Base-by-base conservation (phyloP, 164 flowering plant genomes). In the Aristolochia contorta region DNA sequence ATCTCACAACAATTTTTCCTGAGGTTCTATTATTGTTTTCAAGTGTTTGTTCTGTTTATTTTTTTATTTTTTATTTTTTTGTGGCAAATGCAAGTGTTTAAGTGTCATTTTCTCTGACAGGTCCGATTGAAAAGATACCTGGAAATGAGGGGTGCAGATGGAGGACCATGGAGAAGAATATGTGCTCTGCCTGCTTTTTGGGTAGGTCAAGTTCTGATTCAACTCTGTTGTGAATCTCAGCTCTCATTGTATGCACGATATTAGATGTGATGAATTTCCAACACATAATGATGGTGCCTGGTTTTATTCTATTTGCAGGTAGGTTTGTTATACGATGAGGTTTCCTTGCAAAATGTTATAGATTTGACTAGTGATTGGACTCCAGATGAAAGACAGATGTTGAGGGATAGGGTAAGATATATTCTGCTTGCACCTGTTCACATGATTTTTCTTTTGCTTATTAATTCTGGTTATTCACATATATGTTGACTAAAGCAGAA, bases 81-180 rank as follows among this genome's bases (percentile, higher is more conserved):
- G n/a, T 22, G 25, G 10, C 25, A 15, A 21, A 23, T 53, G 14
- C 56, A 32, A 46, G 41, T 2, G 22, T n/a, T 19, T 48, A 37
- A 14, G 19, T 50, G 5, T 56, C 2, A 4, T 5, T 63, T 61
- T 62, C 22, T 47, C 52, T 73, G 59, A 22, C 86, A 93, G 99
- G 99, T 93, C 58, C 84, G 99, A 71, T 75, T 93, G 73, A 93
- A 93, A 78, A 80, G 97, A 62, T 90, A 90, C 70, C 74, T 93
- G 84, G 99, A 93, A 79, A 91, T 93, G 99, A 84, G 99, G 70
- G 99, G 97, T 65, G 97, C 97, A 74, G 99, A 93, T 84, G 97
- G 97, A 71, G 99, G 99, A 46, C 97, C 99, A 60, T 91, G 99
- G 97, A 85, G 99, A 74, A 82, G 92, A 74, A 71, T 93, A 68